Base-by-base conservation (phyloP, 768 basidiomycete species). In the Mrakia frigida region DNA sequence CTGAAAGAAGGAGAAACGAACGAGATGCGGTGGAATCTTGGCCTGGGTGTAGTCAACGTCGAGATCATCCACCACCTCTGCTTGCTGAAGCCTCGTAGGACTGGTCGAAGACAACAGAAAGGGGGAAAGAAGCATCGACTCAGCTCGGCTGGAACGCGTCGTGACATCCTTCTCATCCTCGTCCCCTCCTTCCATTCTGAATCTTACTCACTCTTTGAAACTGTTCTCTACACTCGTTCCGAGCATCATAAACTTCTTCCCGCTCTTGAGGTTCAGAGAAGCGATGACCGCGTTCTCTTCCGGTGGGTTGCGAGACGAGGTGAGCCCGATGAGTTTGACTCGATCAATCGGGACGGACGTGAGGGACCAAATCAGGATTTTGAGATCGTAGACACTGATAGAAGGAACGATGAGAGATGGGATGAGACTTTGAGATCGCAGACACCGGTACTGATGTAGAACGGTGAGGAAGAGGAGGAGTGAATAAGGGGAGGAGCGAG, bases 261-360 rank as follows among this genome's bases (percentile, higher is more conserved):
- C 88, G 25, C 85, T 80, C 0, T 84, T 78, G 7, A 92, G 85
- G 59, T 87, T 86, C 46, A 92, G 85, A 79, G 91, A 89, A 31
- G 86, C 85, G 59, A 93, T 89, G 74, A 87, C 86, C 74, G 84
- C 88, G 77, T 91, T 88, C 80, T 95, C 92, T 2, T 88, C 86
- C 10, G 60, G 70, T 2, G 92, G 92, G 11, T 93, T 83, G 82
- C 91, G 94, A 37, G 91, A 91, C 80, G 92, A 93, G 41, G 91
- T 89, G 35, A 96, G 83, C 0, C 93, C 93, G 41, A 94, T 86
- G 74, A 95, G 89, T 85, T 96, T 95, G 85, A 94, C 92, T 10
- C 92, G 86, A 80, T 91, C 92, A 37, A 89, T 88, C 16, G 93
- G 92, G 5, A 96, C 93, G 74, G 86, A 87, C 6, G 93, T 96